These are phyloP conservation scores for Mrakiaceae sp. DNA, from an alignment of 1,284 basidiomycete species.

Conservation along the genomic window DNA sequence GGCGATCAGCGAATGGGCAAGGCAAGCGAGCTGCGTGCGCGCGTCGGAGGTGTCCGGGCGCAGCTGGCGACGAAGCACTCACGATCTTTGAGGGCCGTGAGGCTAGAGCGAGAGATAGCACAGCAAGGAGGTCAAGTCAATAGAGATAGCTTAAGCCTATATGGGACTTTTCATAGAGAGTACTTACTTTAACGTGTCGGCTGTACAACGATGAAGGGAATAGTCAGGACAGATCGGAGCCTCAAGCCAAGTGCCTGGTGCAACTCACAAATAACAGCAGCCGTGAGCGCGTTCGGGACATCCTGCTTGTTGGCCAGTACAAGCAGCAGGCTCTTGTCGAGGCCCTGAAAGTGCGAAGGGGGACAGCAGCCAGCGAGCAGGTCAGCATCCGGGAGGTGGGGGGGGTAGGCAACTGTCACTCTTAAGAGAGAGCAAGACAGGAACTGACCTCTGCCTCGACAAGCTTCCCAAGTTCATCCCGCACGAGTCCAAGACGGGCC, in stretches of 20 bases:
- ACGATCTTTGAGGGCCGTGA: slow-evolving; percentile 39
- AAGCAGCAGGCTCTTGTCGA: slow-evolving; percentile 35
- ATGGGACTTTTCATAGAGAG: too few relatives aligned
- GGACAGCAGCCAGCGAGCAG: slow-evolving; percentile 10
- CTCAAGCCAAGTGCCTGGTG: too few relatives aligned
- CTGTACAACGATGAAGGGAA: too few relatives aligned
- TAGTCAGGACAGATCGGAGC: too few relatives aligned
- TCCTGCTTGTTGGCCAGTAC: slow-evolving; percentile 44
- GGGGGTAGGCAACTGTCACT: neutral
- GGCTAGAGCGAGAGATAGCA: neutral
- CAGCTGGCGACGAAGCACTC: neutral
- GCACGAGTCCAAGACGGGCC: slow-evolving; percentile 35
- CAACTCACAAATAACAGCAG: slow-evolving; percentile 38
- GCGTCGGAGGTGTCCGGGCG: neutral
- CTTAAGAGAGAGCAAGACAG: neutral
- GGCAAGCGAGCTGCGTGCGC: neutral
- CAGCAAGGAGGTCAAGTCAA: neutral
- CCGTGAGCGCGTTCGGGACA: slow-evolving; percentile 34
- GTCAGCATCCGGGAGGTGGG: slow-evolving; percentile 21
- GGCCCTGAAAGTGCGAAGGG: slow-evolving; percentile 23
- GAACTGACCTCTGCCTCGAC: slow-evolving; percentile 30
- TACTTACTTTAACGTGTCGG: too few relatives aligned
- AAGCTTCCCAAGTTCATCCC: slow-evolving; percentile 37
- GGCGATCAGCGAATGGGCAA: neutral
- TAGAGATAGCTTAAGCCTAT: too few relatives aligned